These are phyloP conservation scores for Plantago major DNA, from an alignment of 257 asterid genomes.

Conservation along the genomic window DNA sequence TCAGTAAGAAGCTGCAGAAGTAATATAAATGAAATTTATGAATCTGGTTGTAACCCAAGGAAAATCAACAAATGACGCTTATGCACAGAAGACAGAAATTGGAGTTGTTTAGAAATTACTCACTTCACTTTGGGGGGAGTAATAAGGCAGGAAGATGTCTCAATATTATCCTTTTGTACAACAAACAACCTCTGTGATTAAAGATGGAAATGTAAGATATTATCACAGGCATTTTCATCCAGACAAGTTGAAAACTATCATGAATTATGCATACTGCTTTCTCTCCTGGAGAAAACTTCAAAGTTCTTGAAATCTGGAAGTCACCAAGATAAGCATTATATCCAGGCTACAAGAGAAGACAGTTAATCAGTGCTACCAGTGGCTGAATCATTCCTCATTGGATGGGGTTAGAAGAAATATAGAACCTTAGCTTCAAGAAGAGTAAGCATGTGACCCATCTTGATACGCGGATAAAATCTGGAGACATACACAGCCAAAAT, in stretches of 20 bases:
- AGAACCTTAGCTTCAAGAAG: constrained; percentile 64
- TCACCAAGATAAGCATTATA: constrained; percentile 60
- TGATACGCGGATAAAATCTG: constrained; percentile 79
- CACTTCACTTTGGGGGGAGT: constrained; percentile 77
- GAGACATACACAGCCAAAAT: constrained; percentile 17
- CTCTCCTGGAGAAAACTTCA: constrained; percentile 42
- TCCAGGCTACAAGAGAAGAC: constrained; percentile 57
- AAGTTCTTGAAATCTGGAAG: constrained; percentile 53
- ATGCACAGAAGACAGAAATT: constrained; percentile 9
- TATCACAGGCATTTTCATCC: no score
- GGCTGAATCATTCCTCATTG: constrained; percentile 6
- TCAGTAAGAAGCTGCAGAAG: constrained; percentile 73
- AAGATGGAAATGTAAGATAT: neutral
- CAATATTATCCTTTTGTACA: constrained; percentile 53
- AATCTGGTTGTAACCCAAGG: constrained; percentile 13
- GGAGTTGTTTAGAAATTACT: constrained; percentile 19
- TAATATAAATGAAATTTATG: constrained; percentile 16
- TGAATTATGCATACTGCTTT: constrained; percentile 52
- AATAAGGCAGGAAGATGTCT: constrained; percentile 71
- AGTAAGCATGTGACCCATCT: constrained; percentile 56
- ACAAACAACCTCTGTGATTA: constrained; percentile 68
- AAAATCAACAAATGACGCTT: no score
- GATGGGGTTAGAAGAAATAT: constrained; percentile 17
- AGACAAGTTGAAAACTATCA: constrained; percentile 11
- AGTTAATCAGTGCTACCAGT: constrained; percentile 12